Base-by-base conservation (phyloP, 371 early-diverging fungal genomes). In the Paraphysoderma sedebokerense region DNA sequence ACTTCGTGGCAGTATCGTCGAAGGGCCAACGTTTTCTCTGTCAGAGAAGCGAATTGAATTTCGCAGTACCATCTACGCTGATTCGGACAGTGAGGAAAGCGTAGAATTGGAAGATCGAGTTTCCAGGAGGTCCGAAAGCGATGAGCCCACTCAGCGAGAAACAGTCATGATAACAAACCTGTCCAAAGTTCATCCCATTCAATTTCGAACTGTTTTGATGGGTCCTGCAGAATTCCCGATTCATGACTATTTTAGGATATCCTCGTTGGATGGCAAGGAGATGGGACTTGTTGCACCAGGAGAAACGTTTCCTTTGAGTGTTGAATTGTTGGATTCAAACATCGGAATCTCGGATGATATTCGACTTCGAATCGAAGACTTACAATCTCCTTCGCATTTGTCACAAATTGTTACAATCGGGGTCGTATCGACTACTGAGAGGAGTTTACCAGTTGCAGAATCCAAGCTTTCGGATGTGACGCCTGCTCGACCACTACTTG, bases 311-410 rank as follows among this genome's bases (percentile, higher is more conserved):
- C 60, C 68, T 11, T 52, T 87, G 13, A 54, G 56, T 0, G 64
- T 87, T 11, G 67, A 74, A 26, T 64, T 85, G 19, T 51, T 70
- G 3, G 70, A 81, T 40, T 70, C 79, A 0, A 62, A 65, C 2
- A 71, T 80, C 46, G 73, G 70, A 28, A 66, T 85, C 33, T 86
- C 86, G 0, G 87, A 81, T n/a, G 82, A 82, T 45, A 66, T 87
- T 49, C 79, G 81, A 51, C 59, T 87, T 26, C 71, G 69, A 48
- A 60, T 87, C n/a, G 64, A 70, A 40, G 86, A 87, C 66, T 40
- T 68, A 38, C 71, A 82, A 55, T 79, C 85, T 7, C 52, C 81
- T n/a, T 58, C 60, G 6, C 63, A 70, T 27, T 69, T 64, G 22
- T 61, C 73, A 36, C 79, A 81, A 37, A 74, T 78, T 0, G 65